Conservation (phyloP, 345 rosid genomes). For the Populus tremula region DNA sequence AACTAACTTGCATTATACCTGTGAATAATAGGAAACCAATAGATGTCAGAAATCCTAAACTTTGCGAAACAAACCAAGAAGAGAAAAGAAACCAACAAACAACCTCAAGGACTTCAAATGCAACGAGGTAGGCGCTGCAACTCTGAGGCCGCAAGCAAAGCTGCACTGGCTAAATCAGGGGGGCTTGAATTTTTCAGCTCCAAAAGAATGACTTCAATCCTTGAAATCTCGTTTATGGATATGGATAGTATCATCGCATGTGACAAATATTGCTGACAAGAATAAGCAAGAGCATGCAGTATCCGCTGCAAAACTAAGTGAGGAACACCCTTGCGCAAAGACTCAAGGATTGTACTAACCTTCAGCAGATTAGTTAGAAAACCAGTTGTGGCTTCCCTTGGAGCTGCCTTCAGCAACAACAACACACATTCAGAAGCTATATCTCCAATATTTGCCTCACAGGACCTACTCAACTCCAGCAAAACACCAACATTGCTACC, state of each 20-base stretch:
- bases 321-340: constrained; percentile 46
- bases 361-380: constrained; percentile 78
- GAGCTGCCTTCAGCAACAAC: constrained; percentile 71
- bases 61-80: background rate
- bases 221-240: constrained; percentile 54
- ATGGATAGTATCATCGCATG: constrained; percentile 89
- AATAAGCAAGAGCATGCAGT: constrained; percentile 71
- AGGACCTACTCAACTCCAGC: constrained; percentile 51
- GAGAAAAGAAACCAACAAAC: background rate
- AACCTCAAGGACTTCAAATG: constrained; percentile 33
- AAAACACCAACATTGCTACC: constrained; percentile 67
- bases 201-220: constrained; percentile 54
- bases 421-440: constrained; percentile 84
- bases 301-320: constrained; percentile 58
- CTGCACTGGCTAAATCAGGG: constrained; percentile 54
- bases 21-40: background rate
- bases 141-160: constrained; percentile 55
- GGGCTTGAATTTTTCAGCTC: constrained; percentile 59
- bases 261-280: constrained; percentile 72
- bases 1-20: constrained; percentile 2
- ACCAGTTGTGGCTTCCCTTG: constrained; percentile 86
- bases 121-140: constrained; percentile 74
- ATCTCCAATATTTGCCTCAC: constrained; percentile 51
- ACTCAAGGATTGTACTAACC: constrained; percentile 59
- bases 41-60: background rate